Conservation (phyloP, 768 basidiomycete genomes). For the Hemileccinum rubropunctum region DNA sequence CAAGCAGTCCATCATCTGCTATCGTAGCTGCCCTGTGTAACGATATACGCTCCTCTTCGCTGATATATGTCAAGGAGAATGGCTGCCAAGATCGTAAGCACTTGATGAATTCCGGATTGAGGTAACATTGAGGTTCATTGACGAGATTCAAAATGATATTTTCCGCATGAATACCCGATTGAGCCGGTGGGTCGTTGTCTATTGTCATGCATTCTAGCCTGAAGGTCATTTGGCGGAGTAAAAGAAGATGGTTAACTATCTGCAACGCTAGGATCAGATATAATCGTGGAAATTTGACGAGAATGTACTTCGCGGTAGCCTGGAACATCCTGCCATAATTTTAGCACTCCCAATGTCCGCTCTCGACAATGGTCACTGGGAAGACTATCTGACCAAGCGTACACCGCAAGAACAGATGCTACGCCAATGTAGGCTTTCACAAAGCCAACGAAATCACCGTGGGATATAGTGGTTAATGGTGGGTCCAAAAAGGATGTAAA, state of each 20-base stretch:
- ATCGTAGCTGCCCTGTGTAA: slow-evolving; percentile 63
- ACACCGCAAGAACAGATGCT: slow-evolving; percentile 62
- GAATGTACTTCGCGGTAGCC: slow-evolving; percentile 70
- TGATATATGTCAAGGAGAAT: slow-evolving; percentile 59
- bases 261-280: slow-evolving; percentile 26
- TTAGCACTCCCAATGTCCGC: slow-evolving; percentile 56
- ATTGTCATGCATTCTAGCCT: slow-evolving; percentile 72
- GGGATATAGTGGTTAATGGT: slow-evolving; percentile 31
- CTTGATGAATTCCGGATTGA: slow-evolving; percentile 55
- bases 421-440: slow-evolving; percentile 68
- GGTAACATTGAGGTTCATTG: slow-evolving; percentile 56
- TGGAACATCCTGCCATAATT: slow-evolving; percentile 42
- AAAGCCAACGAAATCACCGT: slow-evolving; percentile 62
- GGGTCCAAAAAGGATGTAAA: slow-evolving; percentile 40
- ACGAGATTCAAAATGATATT: slow-evolving; percentile 61
- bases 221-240: slow-evolving; percentile 68
- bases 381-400: slow-evolving; percentile 79
- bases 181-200: slow-evolving; percentile 58
- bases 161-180: slow-evolving; percentile 66
- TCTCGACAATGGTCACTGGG: slow-evolving; percentile 64
- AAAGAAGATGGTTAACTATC: slow-evolving; percentile 74
- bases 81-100: slow-evolving; percentile 61
- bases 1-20: slow-evolving; percentile 63
- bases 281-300: slow-evolving; percentile 6
- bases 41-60: slow-evolving; percentile 54